Evolutionary conservation across 75 land plant species (phyloP).

Genomic region (Isoetes taiwanensis): DNA sequence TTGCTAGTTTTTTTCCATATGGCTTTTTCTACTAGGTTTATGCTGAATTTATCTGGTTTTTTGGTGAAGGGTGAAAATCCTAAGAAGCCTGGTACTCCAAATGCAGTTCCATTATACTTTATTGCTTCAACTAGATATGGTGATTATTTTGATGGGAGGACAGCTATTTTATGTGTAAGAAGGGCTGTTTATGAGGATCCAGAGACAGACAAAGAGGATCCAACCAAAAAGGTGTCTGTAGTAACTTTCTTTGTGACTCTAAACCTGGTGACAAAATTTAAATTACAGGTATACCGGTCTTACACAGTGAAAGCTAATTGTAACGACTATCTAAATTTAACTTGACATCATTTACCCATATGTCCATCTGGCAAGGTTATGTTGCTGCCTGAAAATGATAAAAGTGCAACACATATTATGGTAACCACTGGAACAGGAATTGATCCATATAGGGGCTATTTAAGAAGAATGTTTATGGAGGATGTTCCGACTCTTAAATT

Average conservation of each 20-base stretch:
- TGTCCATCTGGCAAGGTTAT: slow-evolving; percentile 1
- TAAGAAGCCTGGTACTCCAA: slow-evolving; percentile 7
- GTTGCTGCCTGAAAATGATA: neutral
- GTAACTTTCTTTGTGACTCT: slow-evolving; percentile 2
- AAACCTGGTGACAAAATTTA: slow-evolving; percentile 5
- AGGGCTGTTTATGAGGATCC: slow-evolving; percentile 7
- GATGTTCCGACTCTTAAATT: slow-evolving; percentile 3
- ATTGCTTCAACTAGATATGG: slow-evolving; percentile 5
- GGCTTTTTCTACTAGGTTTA: too few species aligned
- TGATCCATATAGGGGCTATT: slow-evolving; percentile 5
- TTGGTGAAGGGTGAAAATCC: slow-evolving; percentile 3
- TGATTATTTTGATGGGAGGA: slow-evolving; percentile 2
- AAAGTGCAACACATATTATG: neutral
- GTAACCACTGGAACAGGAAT: neutral
- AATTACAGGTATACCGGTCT: neutral
- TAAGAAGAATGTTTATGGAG: slow-evolving; percentile 8
- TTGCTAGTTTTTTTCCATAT: too few species aligned
- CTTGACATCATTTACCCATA: too few species aligned
- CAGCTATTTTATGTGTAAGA: slow-evolving; percentile 1
- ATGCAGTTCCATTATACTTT: neutral
- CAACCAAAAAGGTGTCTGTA: slow-evolving; percentile 2
- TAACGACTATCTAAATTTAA: neutral
- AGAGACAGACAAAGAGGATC: too few species aligned
- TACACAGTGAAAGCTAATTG: neutral
- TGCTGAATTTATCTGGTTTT: too few species aligned